These are phyloP conservation scores for Pelargonium fulgidum DNA, from an alignment of 441 rosid species.

Conservation along the genomic window DNA sequence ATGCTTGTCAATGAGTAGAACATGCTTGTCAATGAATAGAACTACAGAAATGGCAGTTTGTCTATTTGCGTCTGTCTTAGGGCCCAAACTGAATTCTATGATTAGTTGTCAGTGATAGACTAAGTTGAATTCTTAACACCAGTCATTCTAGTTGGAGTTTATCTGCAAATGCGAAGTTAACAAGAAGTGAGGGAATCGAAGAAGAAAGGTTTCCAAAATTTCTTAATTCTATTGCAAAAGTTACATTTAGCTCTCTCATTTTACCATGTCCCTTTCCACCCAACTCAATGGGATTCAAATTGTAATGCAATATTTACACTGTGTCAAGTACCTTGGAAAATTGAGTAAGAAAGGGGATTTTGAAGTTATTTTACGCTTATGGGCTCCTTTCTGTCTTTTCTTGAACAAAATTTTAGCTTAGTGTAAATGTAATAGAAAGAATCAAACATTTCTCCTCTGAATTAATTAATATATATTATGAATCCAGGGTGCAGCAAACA, in stretches of 20 bases:
- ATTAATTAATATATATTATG: neutral
- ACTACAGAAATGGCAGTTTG: neutral
- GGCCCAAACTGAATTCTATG: neutral
- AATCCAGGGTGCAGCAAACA: slow-evolving; percentile 85
- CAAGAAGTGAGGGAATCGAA: too few species aligned
- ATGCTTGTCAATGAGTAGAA: neutral
- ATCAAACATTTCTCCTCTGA: neutral
- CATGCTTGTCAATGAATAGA: neutral
- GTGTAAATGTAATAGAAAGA: neutral
- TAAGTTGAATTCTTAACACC: neutral
- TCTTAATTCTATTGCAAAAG: neutral
- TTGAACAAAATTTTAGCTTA: neutral
- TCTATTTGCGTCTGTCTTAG: neutral
- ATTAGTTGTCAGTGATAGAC: neutral
- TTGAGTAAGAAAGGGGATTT: neutral
- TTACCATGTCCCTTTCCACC: too few species aligned
- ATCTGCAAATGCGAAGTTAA: neutral
- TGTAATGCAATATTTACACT: neutral
- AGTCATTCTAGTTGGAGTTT: neutral
- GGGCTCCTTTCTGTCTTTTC: neutral
- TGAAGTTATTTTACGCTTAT: neutral
- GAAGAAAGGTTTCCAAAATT: neutral
- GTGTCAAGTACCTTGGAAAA: neutral
- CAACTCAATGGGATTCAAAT: too few species aligned
- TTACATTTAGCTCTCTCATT: neutral